phyloP scores from a whole-genome alignment of 345 rosid species.

The Gossypium arboreum region DNA sequence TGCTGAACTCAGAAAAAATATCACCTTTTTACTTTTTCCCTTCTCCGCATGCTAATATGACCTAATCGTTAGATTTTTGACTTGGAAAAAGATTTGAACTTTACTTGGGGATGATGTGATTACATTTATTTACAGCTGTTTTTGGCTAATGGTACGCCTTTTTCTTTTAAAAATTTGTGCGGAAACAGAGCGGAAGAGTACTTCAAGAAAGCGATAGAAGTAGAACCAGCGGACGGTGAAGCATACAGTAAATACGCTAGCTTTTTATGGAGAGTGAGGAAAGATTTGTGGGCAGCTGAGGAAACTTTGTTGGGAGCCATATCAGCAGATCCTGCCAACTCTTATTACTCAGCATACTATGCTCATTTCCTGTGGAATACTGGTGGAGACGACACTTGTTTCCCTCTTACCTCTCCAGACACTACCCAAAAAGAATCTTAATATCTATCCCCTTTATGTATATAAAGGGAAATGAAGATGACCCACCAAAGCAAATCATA shows the following conservation, averaged over 20 bases:
- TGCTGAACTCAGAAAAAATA: neutral
- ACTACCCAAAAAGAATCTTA: conserved; percentile 7
- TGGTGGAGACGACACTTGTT: conserved; percentile 92
- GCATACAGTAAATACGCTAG: conserved; percentile 72
- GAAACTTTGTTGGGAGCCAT: conserved; percentile 85
- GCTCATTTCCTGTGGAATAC: conserved; percentile 97
- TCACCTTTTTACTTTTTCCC: no score
- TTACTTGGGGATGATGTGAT: no score
- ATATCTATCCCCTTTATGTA: no score
- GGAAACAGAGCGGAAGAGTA: no score
- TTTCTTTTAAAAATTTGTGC: neutral
- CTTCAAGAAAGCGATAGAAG: no score
- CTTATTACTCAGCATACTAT: conserved; percentile 65
- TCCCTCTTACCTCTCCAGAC: conserved; percentile 49
- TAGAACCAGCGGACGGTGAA: conserved; percentile 25
- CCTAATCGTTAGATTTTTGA: neutral
- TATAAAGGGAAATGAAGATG: no score
- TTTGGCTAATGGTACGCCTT: neutral
- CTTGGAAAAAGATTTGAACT: neutral
- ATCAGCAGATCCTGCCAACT: conserved; percentile 66
- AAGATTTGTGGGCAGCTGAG: conserved; percentile 88
- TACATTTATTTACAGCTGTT: no score
- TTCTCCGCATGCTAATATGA: no score
- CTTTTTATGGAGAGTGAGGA: conserved; percentile 73
- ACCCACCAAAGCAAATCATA: neutral